Evolutionary conservation across 495 filamentous ascomycete species (phyloP).

Genomic region (Penicillium goetzii): DNA sequence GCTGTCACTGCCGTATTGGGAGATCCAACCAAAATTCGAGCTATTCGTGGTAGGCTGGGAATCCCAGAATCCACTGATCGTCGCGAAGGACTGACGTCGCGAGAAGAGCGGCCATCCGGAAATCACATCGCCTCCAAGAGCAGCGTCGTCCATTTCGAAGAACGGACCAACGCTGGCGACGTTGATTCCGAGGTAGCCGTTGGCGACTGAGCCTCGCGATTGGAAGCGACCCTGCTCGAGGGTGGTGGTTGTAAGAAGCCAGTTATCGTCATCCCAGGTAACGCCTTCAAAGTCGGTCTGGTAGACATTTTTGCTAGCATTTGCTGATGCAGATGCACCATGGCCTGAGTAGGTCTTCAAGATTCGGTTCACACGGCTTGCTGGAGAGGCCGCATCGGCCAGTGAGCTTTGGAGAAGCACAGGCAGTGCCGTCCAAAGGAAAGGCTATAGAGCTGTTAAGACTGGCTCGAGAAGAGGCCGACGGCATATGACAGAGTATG

Average conservation of each 20-base stretch:
- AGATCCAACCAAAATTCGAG: slow-evolving; percentile 73
- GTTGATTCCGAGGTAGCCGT: slow-evolving; percentile 62
- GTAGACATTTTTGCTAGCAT: slow-evolving; percentile 42
- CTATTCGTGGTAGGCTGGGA: slow-evolving; percentile 62
- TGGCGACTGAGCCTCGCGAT: slow-evolving; percentile 65
- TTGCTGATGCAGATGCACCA: slow-evolving; percentile 1
- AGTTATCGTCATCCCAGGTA: slow-evolving; percentile 67
- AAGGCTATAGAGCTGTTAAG: slow-evolving; percentile 16
- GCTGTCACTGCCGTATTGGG: slow-evolving; percentile 72
- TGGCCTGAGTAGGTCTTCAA: slow-evolving; percentile 22
- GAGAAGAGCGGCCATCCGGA: slow-evolving; percentile 78
- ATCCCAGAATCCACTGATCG: slow-evolving; percentile 75
- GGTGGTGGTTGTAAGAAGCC: slow-evolving; percentile 59
- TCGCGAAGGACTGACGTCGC: slow-evolving; percentile 69
- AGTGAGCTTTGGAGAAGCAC: slow-evolving; percentile 24
- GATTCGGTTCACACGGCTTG: slow-evolving; percentile 10
- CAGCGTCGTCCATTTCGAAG: slow-evolving; percentile 63
- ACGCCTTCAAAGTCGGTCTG: slow-evolving; percentile 53
- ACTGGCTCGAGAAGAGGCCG: background rate
- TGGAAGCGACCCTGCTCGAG: slow-evolving; percentile 65
- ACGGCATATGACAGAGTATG: background rate
- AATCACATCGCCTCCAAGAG: slow-evolving; percentile 54
- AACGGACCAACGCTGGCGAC: slow-evolving; percentile 70
- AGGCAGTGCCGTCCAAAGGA: slow-evolving; percentile 21
- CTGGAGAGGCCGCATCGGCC: background rate